Conservation (phyloP, 2,329 filamentous ascomycete species). For the Aspergillus hiratsukae region DNA sequence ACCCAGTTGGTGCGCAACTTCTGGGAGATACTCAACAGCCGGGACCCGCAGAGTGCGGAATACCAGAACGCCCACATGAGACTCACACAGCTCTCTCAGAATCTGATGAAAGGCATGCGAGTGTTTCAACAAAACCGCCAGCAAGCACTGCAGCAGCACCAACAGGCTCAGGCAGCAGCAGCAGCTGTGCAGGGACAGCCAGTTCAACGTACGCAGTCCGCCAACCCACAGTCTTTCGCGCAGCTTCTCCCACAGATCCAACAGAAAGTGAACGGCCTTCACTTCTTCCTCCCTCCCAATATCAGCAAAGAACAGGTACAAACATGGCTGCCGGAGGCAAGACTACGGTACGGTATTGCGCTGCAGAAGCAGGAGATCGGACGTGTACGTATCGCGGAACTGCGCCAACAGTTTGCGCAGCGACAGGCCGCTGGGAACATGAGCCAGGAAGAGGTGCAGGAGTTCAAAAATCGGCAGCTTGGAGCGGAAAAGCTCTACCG, state of each 20-base stretch:
- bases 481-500: slow-evolving; percentile 38
- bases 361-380: slow-evolving; percentile 47
- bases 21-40: slow-evolving; percentile 50
- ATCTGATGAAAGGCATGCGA: slow-evolving; percentile 50
- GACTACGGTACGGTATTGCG: slow-evolving; percentile 44
- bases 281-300: slow-evolving; percentile 43
- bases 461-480: slow-evolving; percentile 40
- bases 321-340: slow-evolving; percentile 45
- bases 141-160: slow-evolving; percentile 27
- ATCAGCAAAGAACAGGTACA: slow-evolving; percentile 41
- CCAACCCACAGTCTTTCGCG: slow-evolving; percentile 36
- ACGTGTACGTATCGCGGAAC: slow-evolving; percentile 39
- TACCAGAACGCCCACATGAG: slow-evolving; percentile 49
- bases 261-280: slow-evolving; percentile 41
- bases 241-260: slow-evolving; percentile 45
- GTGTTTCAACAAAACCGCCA: slow-evolving; percentile 42
- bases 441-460: slow-evolving; percentile 39
- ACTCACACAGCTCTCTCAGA: slow-evolving; percentile 48
- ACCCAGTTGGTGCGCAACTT: slow-evolving; percentile 50
- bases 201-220: slow-evolving; percentile 29
- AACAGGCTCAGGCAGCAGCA: slow-evolving; percentile 24
- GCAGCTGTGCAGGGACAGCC: slow-evolving; percentile 19
- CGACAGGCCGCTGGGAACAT: slow-evolving; percentile 38
- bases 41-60: slow-evolving; percentile 46
- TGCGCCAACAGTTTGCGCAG: slow-evolving; percentile 36